Evolutionary conservation across 2,329 filamentous ascomycete species (phyloP).

Genomic region (Lachnellula willkommii): DNA sequence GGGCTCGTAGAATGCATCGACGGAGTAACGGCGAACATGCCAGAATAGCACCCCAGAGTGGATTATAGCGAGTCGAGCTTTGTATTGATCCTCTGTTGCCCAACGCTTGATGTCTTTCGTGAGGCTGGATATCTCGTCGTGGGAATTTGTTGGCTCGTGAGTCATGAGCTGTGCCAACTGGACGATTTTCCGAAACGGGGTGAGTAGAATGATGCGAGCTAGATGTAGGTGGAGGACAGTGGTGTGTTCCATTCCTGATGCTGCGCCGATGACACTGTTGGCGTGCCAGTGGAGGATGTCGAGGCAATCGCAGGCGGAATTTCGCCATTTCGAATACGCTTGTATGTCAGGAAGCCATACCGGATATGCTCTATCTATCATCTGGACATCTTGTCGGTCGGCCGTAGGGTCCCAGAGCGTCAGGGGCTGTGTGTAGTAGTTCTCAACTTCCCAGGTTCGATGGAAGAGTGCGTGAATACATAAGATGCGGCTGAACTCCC

Average conservation of each 20-base stretch:
- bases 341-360: slow-evolving; percentile 44
- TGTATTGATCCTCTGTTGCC: slow-evolving; percentile 47
- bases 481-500: slow-evolving; percentile 45
- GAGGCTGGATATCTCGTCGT: slow-evolving; percentile 24
- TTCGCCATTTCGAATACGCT: slow-evolving; percentile 43
- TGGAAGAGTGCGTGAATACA: slow-evolving; percentile 47
- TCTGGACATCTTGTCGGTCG: slow-evolving; percentile 32
- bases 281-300: slow-evolving; percentile 41
- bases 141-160: background rate
- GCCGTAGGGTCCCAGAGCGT: slow-evolving; percentile 42
- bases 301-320: slow-evolving; percentile 38
- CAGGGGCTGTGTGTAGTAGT: slow-evolving; percentile 40
- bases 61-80: slow-evolving; percentile 51
- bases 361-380: slow-evolving; percentile 31
- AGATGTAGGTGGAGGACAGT: slow-evolving; percentile 40
- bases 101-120: slow-evolving; percentile 39
- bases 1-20: slow-evolving; percentile 44
- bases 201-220: slow-evolving; percentile 37
- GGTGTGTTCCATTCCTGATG: slow-evolving; percentile 39
- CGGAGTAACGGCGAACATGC: slow-evolving; percentile 46
- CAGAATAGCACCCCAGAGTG: slow-evolving; percentile 49
- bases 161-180: slow-evolving; percentile 14
- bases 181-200: slow-evolving; percentile 29
- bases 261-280: slow-evolving; percentile 35
- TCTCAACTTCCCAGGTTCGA: slow-evolving; percentile 43